A percentile compares a stretch with the other conserved stretches of the same genome.
Conservation (phyloP, 495 filamentous ascomycete genomes). For the Bryoglossum gracile region DNA sequence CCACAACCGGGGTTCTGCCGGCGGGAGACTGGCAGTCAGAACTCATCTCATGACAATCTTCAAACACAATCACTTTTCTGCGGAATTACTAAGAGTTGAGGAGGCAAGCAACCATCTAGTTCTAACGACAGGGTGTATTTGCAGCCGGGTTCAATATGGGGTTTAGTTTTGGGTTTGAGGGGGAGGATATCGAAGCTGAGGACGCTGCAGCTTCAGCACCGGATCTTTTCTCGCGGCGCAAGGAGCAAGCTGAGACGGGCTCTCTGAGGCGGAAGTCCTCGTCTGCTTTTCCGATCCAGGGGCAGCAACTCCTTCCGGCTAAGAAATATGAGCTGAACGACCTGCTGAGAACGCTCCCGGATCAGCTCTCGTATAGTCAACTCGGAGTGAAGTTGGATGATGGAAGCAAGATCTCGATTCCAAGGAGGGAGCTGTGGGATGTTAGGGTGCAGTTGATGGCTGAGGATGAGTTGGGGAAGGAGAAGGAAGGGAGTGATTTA, state of each 20-base stretch:
- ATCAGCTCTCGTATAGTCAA: conserved; percentile 66
- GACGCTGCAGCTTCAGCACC: too few species aligned
- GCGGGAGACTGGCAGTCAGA: too few species aligned
- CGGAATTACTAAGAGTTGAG: too few species aligned
- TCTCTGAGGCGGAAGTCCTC: conserved; percentile 19
- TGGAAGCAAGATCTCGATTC: conserved; percentile 47
- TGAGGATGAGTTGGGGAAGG: conserved; percentile 52
- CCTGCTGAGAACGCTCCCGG: conserved; percentile 65
- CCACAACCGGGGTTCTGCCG: too few species aligned
- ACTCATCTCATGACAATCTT: too few species aligned
- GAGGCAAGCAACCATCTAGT: too few species aligned
- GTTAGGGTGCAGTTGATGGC: conserved; percentile 91
- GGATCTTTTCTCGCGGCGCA: too few species aligned
- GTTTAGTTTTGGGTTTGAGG: conserved; percentile 78
- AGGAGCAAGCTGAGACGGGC: too few species aligned
- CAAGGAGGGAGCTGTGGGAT: conserved; percentile 87
- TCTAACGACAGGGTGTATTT: too few species aligned
- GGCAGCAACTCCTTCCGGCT: conserved; percentile 41
- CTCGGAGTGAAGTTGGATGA: conserved; percentile 49
- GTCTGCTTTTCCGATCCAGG: conserved; percentile 42
- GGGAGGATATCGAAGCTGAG: conserved; percentile 84
- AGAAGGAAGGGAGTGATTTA: too few species aligned
- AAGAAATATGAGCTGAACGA: conserved; percentile 33
- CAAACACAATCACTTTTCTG: too few species aligned
- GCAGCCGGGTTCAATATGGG: conserved; percentile 15